Base-by-base conservation (phyloP, 192 early-diverging fungal species). In the Backusella luteola region DNA sequence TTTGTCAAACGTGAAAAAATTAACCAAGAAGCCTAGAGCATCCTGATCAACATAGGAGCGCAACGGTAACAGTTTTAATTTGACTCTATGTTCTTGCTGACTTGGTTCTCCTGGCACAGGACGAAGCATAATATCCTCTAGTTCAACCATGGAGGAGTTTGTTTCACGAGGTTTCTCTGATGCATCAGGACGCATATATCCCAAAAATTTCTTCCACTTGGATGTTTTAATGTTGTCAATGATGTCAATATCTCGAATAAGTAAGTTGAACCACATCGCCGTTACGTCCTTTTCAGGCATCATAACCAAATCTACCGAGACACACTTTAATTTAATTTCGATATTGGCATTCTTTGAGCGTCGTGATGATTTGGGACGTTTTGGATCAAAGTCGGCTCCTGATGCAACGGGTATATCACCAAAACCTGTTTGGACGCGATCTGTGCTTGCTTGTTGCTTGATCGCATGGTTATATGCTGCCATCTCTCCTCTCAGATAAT, bases 1-100 rank as follows among this genome's bases (percentile, higher is more conserved):
- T 19, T 69, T 76, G n/a, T 85, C 82, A 67, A 88, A 89, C 1
- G 88, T 83, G 86, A 97, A 94, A 84, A 95, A 98, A 11, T 84
- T 78, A 35, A 95, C 87, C 75, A 97, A 76, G 81, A 94, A 97
- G 4, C 88, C 84, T 15, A 99, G 81, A 2, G 96, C 93, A 79
- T 99, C 96, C 82, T 98, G 96, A 83, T 99, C 96, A 38, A 99
- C 89, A 73, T 95, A 93, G 76, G 96, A 89, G 34, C 95, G 86
- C 39, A 99, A 56, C 1, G 97, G 97, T 34, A 94, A 86, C 42
- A 96, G 69, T 53, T 82, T 83, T 14, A 93, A 83, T 81, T 94
- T 79, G 1, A 87, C 49, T 7, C 86, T 85, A 49, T 87, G 76
- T 41, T 90, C 82, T 77, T 94, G 91, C 69, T 90, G 86, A 4